These are phyloP conservation scores for Arachis hypogaea DNA, from an alignment of 306 rosid genomes.

Conservation along the genomic window DNA sequence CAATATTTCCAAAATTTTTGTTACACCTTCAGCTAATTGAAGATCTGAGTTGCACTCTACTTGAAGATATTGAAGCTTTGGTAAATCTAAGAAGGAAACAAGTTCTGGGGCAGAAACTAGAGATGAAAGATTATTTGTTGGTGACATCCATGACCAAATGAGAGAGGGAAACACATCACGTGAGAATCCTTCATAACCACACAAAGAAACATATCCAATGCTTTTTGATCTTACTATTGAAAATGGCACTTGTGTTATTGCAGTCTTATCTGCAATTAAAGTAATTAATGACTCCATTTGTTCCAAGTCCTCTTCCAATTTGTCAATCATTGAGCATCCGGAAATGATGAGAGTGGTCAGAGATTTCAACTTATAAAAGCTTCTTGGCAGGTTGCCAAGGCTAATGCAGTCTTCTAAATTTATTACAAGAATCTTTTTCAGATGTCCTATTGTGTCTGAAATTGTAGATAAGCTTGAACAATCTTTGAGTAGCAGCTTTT, in stretches of 20 bases:
- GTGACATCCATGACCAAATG: constrained; percentile 38
- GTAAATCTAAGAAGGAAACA: background rate
- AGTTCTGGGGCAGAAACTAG: background rate
- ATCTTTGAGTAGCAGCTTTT: constrained; percentile 33
- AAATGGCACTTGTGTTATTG: too few species aligned
- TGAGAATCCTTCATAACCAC: constrained; percentile 37
- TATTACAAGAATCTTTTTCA: background rate
- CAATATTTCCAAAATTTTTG: background rate
- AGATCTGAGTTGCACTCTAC: background rate
- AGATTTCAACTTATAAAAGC: constrained; percentile 36
- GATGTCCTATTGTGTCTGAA: constrained; percentile 26
- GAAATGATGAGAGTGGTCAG: constrained; percentile 29
- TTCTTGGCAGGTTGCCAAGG: constrained; percentile 38
- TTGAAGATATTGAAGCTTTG: constrained; percentile 8
- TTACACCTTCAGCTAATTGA: background rate
- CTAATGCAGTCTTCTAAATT: constrained; percentile 37
- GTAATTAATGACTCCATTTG: constrained; percentile 28
- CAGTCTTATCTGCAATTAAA: constrained; percentile 32
- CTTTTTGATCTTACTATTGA: too few species aligned
- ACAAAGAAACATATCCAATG: too few species aligned
- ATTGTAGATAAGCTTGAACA: constrained; percentile 23
- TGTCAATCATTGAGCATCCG: constrained; percentile 37
- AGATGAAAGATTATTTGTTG: constrained; percentile 20
- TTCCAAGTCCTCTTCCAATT: constrained; percentile 27
- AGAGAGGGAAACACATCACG: constrained; percentile 33